Percentiles rank a stretch among this genome's conserved stretches.
phyloP scores from a whole-genome alignment of 768 basidiomycete genomes.

The Cystofilobasidium ferigula region DNA sequence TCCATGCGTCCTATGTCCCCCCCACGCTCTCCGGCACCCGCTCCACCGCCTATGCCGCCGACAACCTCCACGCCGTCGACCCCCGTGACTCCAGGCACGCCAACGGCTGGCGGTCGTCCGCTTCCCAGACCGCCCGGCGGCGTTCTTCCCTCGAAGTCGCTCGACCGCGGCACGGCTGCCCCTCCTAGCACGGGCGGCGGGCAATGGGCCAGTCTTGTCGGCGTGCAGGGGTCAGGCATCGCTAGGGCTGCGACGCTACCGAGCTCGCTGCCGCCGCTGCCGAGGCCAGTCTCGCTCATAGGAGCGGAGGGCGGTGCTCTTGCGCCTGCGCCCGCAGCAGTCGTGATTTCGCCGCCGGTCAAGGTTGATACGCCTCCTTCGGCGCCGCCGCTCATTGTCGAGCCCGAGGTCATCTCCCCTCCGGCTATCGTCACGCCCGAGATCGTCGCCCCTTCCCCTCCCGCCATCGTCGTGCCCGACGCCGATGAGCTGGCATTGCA shows the following conservation, averaged over 20 bases:
- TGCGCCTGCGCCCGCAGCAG: neutral
- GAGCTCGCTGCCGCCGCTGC: neutral
- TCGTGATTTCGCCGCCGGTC: neutral
- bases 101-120: neutral
- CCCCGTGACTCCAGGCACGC: too few relatives aligned
- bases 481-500: neutral
- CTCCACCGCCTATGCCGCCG: too few relatives aligned
- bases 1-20: too few relatives aligned
- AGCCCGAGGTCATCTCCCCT: neutral
- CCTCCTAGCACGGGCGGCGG: neutral
- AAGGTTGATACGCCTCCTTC: neutral
- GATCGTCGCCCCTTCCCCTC: neutral
- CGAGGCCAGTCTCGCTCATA: neutral
- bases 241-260: conserved; percentile 6
- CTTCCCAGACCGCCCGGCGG: conserved; percentile 10
- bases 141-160: conserved; percentile 15
- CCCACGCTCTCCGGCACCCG: too few relatives aligned
- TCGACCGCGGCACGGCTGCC: conserved; percentile 12
- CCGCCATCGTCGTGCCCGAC: neutral
- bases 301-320: too few relatives aligned
- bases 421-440: neutral
- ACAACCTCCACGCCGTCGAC: too few relatives aligned
- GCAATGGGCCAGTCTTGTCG: neutral
- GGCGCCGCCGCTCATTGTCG: neutral
- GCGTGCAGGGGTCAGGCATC: neutral